Percentiles rank a stretch among this genome's conserved stretches.
phyloP scores from a whole-genome alignment of 352 stramenopile genomes.

The Nothophytophthora sp. region DNA sequence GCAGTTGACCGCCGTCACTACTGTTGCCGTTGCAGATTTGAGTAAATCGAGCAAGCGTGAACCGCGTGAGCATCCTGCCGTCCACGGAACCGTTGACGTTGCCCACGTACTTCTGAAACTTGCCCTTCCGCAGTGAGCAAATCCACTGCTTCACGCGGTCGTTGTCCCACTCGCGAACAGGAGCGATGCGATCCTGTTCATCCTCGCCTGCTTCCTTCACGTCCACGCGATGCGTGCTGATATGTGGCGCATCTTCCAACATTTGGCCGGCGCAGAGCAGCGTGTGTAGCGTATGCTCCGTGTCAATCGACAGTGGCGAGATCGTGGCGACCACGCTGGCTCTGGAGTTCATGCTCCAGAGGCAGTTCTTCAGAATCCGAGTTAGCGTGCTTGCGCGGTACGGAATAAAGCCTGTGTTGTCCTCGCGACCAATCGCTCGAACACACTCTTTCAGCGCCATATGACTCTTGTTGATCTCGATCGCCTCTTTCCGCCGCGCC shows the following conservation, averaged over 20 bases:
- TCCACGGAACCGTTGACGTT: constrained; percentile 54
- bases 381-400: constrained; percentile 77
- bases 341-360: constrained; percentile 59
- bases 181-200: constrained; percentile 27
- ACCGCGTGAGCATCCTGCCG: constrained; percentile 59
- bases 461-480: constrained; percentile 88
- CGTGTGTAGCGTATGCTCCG: constrained; percentile 79
- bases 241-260: constrained; percentile 54
- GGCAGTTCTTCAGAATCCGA: constrained; percentile 70
- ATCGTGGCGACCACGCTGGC: constrained; percentile 83
- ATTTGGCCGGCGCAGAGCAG: constrained; percentile 73
- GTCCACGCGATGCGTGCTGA: constrained; percentile 56
- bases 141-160: constrained; percentile 57
- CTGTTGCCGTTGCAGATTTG: constrained; percentile 71
- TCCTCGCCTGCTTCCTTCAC: constrained; percentile 46
- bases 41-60: constrained; percentile 63
- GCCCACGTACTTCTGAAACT: constrained; percentile 49
- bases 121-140: constrained; percentile 41
- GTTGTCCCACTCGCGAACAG: constrained; percentile 68
- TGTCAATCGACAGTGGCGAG: constrained; percentile 72
- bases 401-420: constrained; percentile 58
- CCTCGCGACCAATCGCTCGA: constrained; percentile 60
- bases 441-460: constrained; percentile 85
- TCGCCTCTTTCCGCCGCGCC: constrained; percentile 65
- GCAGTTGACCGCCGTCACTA: constrained; percentile 49